These are phyloP conservation scores for Clarireedia sp. DNA, from an alignment of 2,329 filamentous ascomycete genomes.

Conservation along the genomic window DNA sequence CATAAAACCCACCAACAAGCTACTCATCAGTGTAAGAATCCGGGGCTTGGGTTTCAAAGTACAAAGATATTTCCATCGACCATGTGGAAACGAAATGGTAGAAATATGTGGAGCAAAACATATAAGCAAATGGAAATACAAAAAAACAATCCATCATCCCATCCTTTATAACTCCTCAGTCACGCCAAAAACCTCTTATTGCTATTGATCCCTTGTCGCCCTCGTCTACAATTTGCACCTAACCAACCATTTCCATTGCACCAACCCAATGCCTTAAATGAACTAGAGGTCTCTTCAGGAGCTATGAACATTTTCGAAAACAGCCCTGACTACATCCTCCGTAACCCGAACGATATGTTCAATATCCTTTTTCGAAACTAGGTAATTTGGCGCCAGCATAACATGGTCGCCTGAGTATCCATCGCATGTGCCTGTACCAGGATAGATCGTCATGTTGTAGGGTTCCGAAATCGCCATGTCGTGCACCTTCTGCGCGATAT, in stretches of 20 bases:
- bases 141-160: not conserved
- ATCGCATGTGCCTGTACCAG: constrained; percentile 47
- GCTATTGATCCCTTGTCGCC: not conserved
- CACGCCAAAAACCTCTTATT: not conserved
- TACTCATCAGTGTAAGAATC: no score
- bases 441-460: constrained; percentile 52
- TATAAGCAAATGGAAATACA: no score
- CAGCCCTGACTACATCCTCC: constrained; percentile 18
- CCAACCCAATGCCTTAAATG: not conserved
- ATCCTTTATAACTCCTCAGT: not conserved
- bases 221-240: not conserved
- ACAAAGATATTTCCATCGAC: no score
- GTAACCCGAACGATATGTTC: constrained; percentile 42
- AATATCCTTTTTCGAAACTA: constrained; percentile 44
- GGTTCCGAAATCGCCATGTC: constrained; percentile 33
- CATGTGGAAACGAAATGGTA: no score
- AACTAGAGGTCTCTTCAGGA: not conserved
- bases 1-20: no score
- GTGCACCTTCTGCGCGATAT: constrained; percentile 43
- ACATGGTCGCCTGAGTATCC: constrained; percentile 54
- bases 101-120: no score
- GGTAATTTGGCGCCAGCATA: constrained; percentile 54
- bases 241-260: not conserved
- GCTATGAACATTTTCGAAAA: constrained; percentile 15
- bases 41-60: no score